A percentile compares a stretch with the other conserved stretches of the same genome.
Evolutionary conservation across 2,329 filamentous ascomycete genomes (phyloP).

Genomic region (Simplicillium sp.): DNA sequence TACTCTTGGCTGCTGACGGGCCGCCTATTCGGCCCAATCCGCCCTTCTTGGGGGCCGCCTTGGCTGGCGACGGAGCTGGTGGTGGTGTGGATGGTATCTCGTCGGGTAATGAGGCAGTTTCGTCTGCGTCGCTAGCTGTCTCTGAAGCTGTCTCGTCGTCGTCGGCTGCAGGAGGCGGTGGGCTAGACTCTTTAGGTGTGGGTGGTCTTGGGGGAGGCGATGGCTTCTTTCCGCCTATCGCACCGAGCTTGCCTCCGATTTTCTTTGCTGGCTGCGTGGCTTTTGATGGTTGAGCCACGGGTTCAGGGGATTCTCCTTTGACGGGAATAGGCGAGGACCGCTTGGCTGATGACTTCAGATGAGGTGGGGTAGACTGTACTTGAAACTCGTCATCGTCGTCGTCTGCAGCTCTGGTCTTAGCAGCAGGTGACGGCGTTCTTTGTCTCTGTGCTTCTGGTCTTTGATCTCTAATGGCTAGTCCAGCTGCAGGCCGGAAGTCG

Average conservation of each 20-base stretch:
- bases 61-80: conserved; percentile 12
- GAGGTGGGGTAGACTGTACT: conserved; percentile 37
- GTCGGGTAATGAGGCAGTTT: conserved; percentile 13
- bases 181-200: background rate
- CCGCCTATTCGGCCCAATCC: conserved; percentile 32
- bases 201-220: conserved; percentile 9
- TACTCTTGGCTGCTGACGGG: conserved; percentile 10
- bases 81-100: conserved; percentile 5
- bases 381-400: conserved; percentile 42
- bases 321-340: background rate
- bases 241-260: conserved; percentile 21
- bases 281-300: background rate
- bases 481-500: conserved; percentile 22
- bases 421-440: conserved; percentile 8
- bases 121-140: conserved; percentile 20
- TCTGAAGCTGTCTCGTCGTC: conserved; percentile 32
- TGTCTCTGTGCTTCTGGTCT: conserved; percentile 1
- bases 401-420: conserved; percentile 12
- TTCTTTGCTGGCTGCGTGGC: background rate
- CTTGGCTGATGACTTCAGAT: conserved; percentile 18
- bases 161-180: conserved; percentile 9
- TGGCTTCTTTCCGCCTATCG: conserved; percentile 23
- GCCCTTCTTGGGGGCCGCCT: conserved; percentile 15
- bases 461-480: conserved; percentile 7
- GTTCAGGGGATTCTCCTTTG: conserved; percentile 6